These are phyloP conservation scores for Zymoseptoria pseudotritici DNA, from an alignment of 2,329 filamentous ascomycete genomes.

Conservation along the genomic window DNA sequence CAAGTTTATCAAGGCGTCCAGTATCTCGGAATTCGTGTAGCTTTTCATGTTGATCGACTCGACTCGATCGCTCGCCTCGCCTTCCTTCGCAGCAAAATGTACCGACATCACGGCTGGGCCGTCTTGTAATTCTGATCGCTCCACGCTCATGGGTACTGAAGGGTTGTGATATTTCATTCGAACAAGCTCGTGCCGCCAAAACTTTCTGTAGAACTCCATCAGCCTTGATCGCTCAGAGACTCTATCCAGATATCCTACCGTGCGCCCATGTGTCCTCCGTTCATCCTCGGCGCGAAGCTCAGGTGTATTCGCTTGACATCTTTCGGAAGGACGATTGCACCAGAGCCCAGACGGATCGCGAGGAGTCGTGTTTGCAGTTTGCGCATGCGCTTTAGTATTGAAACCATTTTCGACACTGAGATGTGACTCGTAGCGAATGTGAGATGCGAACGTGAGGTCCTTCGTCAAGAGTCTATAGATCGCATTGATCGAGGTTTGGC, in stretches of 20 bases:
- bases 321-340: conserved; percentile 71
- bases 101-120: conserved; percentile 57
- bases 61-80: conserved; percentile 27
- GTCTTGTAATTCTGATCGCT: conserved; percentile 54
- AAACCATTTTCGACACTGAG: conserved; percentile 40
- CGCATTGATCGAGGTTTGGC: background rate
- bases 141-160: conserved; percentile 70
- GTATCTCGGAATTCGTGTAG: conserved; percentile 54
- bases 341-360: conserved; percentile 69
- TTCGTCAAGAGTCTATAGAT: background rate
- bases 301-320: conserved; percentile 69
- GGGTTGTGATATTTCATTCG: conserved; percentile 95
- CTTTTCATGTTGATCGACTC: conserved; percentile 52
- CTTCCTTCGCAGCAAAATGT: conserved; percentile 44
- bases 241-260: conserved; percentile 43
- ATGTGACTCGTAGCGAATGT: background rate
- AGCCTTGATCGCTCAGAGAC: conserved; percentile 29
- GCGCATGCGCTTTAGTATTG: conserved; percentile 62
- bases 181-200: conserved; percentile 77
- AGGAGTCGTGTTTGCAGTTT: conserved; percentile 67
- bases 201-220: conserved; percentile 55
- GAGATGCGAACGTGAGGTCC: background rate
- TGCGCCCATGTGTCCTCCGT: conserved; percentile 64
- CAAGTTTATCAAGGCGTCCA: conserved; percentile 54
- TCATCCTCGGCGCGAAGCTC: conserved; percentile 57